Percentiles rank a stretch among this genome's conserved stretches.
Evolutionary conservation across 345 rosid genomes (phyloP).

Genomic region (Firmiana major): DNA sequence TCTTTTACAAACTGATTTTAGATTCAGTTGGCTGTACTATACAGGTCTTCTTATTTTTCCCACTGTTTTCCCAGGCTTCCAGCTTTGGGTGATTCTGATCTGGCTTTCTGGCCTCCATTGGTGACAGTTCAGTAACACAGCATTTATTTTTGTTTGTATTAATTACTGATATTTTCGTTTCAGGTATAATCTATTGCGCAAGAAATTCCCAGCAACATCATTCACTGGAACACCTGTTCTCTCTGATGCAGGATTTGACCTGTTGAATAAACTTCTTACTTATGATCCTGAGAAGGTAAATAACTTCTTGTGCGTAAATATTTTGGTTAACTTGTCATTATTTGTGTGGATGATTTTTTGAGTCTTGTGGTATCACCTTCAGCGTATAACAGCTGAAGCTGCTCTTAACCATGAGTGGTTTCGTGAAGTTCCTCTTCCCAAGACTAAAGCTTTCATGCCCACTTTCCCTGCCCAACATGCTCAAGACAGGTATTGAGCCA

Average conservation of each 20-base stretch:
- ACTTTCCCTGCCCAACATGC: slow-evolving; percentile 99
- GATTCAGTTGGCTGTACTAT: slow-evolving; percentile 21
- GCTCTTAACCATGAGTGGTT: slow-evolving; percentile 99
- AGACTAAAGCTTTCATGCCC: slow-evolving; percentile 99
- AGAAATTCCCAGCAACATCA: slow-evolving; percentile 93
- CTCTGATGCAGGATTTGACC: slow-evolving; percentile 97
- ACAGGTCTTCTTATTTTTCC: slow-evolving; percentile 44
- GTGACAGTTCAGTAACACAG: slow-evolving; percentile 41
- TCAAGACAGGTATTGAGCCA: slow-evolving; percentile 13
- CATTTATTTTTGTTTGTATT: slow-evolving; percentile 34
- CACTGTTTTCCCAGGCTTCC: slow-evolving; percentile 89
- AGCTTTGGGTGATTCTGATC: slow-evolving; percentile 81
- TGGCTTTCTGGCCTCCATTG: slow-evolving; percentile 73
- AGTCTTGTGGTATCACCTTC: slow-evolving; percentile 9
- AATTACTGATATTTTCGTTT: slow-evolving; percentile 44
- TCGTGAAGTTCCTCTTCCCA: slow-evolving; percentile 95
- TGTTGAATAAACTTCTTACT: slow-evolving; percentile 86
- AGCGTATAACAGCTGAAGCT: slow-evolving; percentile 90
- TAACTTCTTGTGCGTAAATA: not conserved
- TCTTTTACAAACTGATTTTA: slow-evolving; percentile 17
- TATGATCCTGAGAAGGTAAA: slow-evolving; percentile 97
- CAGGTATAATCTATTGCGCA: slow-evolving; percentile 96
- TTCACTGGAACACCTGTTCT: slow-evolving; percentile 97
- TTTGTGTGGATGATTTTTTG: not conserved
- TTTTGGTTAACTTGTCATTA: not conserved